These are phyloP conservation scores for Neophaeococcomyces mojaviensis DNA, from an alignment of 2,329 filamentous ascomycete species.

Conservation along the genomic window DNA sequence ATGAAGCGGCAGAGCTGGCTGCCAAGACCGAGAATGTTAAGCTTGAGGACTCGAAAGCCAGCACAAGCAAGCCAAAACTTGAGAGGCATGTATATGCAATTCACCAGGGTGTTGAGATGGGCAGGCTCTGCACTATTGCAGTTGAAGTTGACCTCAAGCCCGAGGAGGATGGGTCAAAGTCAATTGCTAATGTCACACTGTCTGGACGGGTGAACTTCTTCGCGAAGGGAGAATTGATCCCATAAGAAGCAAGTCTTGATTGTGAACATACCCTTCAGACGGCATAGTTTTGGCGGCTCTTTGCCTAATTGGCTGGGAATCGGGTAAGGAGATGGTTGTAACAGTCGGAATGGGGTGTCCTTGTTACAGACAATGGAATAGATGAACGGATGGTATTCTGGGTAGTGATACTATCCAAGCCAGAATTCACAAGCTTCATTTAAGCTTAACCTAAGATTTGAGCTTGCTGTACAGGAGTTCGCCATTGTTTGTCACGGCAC, in stretches of 20 bases:
- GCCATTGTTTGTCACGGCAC: too few species aligned
- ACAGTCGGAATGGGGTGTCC: too few species aligned
- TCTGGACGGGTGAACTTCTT: slow-evolving; percentile 40
- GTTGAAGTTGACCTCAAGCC: slow-evolving; percentile 37
- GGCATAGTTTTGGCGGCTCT: too few species aligned
- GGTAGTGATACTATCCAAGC: too few species aligned
- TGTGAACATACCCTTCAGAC: too few species aligned
- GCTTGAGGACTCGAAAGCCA: slow-evolving; percentile 34
- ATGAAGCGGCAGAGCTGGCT: slow-evolving; percentile 33
- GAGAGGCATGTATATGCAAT: slow-evolving; percentile 42
- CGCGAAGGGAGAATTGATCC: slow-evolving; percentile 37
- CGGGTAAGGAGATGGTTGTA: too few species aligned
- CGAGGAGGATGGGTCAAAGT: slow-evolving; percentile 38
- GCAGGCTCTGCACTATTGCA: slow-evolving; percentile 39
- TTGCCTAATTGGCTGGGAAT: too few species aligned
- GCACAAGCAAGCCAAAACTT: slow-evolving; percentile 19
- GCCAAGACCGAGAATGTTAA: slow-evolving; percentile 26
- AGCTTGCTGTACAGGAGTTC: too few species aligned
- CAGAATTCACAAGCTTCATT: too few species aligned
- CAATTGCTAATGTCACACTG: slow-evolving; percentile 31
- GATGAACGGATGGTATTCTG: too few species aligned
- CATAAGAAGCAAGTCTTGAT: neutral
- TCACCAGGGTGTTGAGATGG: slow-evolving; percentile 63
- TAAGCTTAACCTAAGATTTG: too few species aligned
- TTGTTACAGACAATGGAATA: too few species aligned